These are phyloP conservation scores for Arthromyces matolae DNA, from an alignment of 768 basidiomycete species.

Conservation along the genomic window DNA sequence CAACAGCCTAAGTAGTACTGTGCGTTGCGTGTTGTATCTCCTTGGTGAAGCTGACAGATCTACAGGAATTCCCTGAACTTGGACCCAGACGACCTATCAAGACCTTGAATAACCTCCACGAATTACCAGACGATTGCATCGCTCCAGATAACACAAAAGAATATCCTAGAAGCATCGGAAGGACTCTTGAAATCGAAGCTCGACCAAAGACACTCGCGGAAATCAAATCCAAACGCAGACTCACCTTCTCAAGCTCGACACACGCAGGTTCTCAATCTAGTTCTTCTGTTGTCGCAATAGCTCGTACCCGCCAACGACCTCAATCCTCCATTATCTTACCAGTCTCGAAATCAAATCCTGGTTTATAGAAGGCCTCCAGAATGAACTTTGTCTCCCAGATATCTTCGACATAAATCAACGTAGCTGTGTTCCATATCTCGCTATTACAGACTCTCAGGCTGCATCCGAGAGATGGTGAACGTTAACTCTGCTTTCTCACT, in stretches of 20 bases:
- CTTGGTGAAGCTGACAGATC: too few relatives aligned
- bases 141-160: not conserved
- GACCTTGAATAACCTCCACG: too few relatives aligned
- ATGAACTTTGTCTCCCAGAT: not conserved
- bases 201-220: conserved; percentile 31
- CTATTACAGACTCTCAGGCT: too few relatives aligned
- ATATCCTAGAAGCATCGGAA: too few relatives aligned
- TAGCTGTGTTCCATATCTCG: too few relatives aligned
- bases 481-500: too few relatives aligned
- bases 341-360: conserved; percentile 1
- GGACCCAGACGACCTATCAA: too few relatives aligned
- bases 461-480: too few relatives aligned
- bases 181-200: conserved; percentile 11
- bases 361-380: not conserved
- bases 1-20: not conserved
- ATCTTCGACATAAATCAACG: not conserved
- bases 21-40: too few relatives aligned
- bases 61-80: too few relatives aligned
- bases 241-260: conserved; percentile 31
- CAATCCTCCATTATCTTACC: conserved; percentile 7
- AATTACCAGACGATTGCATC: not conserved
- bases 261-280: conserved; percentile 14
- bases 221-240: conserved; percentile 34
- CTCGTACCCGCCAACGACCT: conserved; percentile 7
- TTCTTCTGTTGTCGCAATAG: conserved; percentile 13